Evolutionary conservation across 345 rosid genomes (phyloP).

Genomic region (Laguncularia racemosa): DNA sequence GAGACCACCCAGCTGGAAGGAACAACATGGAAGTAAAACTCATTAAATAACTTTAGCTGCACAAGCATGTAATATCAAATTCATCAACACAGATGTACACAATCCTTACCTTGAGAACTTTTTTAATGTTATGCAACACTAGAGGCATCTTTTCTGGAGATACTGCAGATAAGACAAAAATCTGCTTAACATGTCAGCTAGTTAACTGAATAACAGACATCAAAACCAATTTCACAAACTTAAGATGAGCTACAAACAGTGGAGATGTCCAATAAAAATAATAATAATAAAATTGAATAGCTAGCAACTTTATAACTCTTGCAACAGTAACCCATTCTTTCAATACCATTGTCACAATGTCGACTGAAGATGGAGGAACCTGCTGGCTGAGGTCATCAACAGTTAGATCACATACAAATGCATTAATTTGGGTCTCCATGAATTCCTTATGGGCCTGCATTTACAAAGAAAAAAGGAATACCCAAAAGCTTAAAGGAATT

Average conservation of each 20-base stretch:
- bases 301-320: not conserved
- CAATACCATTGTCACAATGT: constrained; percentile 88
- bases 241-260: not conserved
- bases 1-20: constrained; percentile 61
- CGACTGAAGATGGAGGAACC: constrained; percentile 69
- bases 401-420: constrained; percentile 80
- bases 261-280: not conserved
- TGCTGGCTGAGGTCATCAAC: constrained; percentile 60
- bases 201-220: constrained; percentile 10
- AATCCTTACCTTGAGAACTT: constrained; percentile 63
- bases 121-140: constrained; percentile 61
- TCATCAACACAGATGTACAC: constrained; percentile 1
- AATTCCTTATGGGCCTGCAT: constrained; percentile 80
- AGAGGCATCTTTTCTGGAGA: constrained; percentile 90
- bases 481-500: not conserved
- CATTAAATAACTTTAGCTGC: not conserved
- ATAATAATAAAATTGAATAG: not conserved
- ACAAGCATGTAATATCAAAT: not conserved
- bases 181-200: constrained; percentile 69
- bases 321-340: not conserved
- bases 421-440: constrained; percentile 41
- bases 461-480: constrained; percentile 7
- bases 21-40: constrained; percentile 23
- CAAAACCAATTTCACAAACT: constrained; percentile 7
- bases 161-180: constrained; percentile 88